A percentile compares a stretch with the other conserved stretches of the same genome.
phyloP scores from a whole-genome alignment of 371 early-diverging fungal species.

The Mortierella sp. region DNA sequence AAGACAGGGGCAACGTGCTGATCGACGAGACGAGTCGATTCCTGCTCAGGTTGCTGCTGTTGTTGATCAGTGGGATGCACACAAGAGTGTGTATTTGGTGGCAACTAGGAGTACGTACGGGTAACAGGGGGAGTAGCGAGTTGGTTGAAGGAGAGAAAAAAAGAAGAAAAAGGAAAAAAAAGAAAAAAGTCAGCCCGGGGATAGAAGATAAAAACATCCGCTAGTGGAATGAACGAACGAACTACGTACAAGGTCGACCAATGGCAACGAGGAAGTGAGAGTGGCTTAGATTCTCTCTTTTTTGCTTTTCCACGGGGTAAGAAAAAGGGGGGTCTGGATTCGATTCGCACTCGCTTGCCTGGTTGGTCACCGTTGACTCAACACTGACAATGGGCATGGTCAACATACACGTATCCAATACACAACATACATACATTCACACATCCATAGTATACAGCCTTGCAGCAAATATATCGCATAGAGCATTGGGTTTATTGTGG shows the following conservation, averaged over 20 bases:
- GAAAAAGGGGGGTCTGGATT: constrained; percentile 1
- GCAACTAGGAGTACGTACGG: constrained; percentile 1
- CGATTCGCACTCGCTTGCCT: neutral
- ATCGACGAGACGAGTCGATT: neutral
- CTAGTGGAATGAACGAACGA: neutral
- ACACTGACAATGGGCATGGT: neutral
- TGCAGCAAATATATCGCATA: neutral
- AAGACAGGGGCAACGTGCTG: neutral
- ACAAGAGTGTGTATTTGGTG: neutral
- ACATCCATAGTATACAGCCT: neutral
- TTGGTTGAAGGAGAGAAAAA: neutral
- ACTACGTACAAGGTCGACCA: neutral
- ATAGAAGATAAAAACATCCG: neutral
- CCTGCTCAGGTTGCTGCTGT: too few relatives aligned
- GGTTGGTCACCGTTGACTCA: constrained; percentile 7
- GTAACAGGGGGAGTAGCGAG: neutral
- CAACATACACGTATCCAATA: neutral
- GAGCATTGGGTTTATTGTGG: neutral
- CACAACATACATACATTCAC: neutral
- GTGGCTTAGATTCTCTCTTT: neutral
- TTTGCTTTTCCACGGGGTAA: constrained; percentile 5
- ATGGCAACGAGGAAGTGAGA: neutral
- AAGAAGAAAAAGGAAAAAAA: neutral
- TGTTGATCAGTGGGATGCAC: neutral
- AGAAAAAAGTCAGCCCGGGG: neutral